Percentiles rank a stretch among this genome's conserved stretches.
Evolutionary conservation across 441 rosid species (phyloP).

Genomic region (Pelargonium fulgidum): DNA sequence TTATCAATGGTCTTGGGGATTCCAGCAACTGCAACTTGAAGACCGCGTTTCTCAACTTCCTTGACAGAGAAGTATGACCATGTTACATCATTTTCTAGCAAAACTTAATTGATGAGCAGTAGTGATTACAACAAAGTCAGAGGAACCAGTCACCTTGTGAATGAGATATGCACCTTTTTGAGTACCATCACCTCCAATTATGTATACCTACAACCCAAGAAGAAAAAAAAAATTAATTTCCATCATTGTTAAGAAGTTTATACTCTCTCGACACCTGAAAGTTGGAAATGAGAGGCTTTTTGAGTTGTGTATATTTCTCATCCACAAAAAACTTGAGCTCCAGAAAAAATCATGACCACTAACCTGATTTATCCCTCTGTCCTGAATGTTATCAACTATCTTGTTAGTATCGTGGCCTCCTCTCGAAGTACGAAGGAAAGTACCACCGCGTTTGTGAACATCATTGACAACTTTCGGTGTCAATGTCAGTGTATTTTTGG

Average conservation of each 20-base stretch:
- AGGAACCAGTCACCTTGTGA: conserved; percentile 1
- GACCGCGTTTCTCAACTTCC: conserved; percentile 88
- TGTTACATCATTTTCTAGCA: conserved; percentile 35
- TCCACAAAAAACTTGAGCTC: background rate
- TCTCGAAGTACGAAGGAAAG: conserved; percentile 78
- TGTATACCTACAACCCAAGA: conserved; percentile 27
- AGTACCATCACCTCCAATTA: conserved; percentile 92
- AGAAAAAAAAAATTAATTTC: background rate
- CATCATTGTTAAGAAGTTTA: background rate
- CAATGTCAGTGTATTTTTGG: conserved; percentile 61
- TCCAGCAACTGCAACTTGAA: conserved; percentile 57
- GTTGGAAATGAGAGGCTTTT: background rate
- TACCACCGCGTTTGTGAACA: conserved; percentile 89
- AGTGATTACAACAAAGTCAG: background rate
- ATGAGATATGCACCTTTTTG: conserved; percentile 56
- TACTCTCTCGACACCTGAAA: too few species aligned
- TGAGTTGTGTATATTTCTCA: background rate
- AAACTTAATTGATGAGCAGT: background rate
- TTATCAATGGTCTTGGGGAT: conserved; percentile 57
- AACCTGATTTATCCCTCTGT: conserved; percentile 85
- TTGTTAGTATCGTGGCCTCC: conserved; percentile 85
- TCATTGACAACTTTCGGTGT: conserved; percentile 70
- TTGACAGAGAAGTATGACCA: conserved; percentile 25
- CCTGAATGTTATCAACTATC: conserved; percentile 89
- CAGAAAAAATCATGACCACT: background rate